These are phyloP conservation scores for Phialemonium atrogriseum DNA, from an alignment of 2,329 filamentous ascomycete genomes.

Conservation along the genomic window DNA sequence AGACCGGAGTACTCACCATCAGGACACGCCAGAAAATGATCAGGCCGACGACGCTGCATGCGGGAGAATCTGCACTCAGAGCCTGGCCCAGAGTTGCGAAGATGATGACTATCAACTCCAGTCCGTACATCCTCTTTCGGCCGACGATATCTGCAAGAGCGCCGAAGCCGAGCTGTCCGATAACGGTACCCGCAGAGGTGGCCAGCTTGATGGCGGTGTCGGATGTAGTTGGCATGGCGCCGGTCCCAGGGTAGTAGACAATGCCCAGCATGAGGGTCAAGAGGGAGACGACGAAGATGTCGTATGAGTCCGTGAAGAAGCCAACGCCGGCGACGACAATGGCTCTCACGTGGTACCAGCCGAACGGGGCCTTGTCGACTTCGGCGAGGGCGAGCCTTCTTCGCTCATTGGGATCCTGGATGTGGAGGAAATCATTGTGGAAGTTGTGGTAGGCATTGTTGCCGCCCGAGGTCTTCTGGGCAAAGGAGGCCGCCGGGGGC, in stretches of 20 bases:
- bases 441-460: conserved; percentile 70
- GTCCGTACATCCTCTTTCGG: conserved; percentile 57
- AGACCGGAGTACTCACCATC: conserved; percentile 37
- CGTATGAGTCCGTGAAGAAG: conserved; percentile 72
- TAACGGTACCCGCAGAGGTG: conserved; percentile 73
- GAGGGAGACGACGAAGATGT: conserved; percentile 68
- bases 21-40: conserved; percentile 77
- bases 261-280: conserved; percentile 70
- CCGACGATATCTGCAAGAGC: conserved; percentile 70
- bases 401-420: conserved; percentile 68
- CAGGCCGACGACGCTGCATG: conserved; percentile 55
- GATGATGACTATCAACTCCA: conserved; percentile 74
- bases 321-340: conserved; percentile 73
- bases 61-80: conserved; percentile 53
- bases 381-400: conserved; percentile 71
- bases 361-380: conserved; percentile 73
- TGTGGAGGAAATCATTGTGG: conserved; percentile 39
- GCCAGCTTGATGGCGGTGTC: conserved; percentile 82
- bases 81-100: conserved; percentile 68
- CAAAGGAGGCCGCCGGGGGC: conserved; percentile 9
- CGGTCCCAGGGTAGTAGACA: conserved; percentile 57
- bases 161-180: conserved; percentile 76
- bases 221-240: conserved; percentile 54
- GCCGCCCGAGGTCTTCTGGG: conserved; percentile 48
- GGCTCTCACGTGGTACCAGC: conserved; percentile 77